Evolutionary conservation across 2,329 filamentous ascomycete species (phyloP), one percentile per base, ranked within the genome.

Genomic region (Sporothrix humicola): DNA sequence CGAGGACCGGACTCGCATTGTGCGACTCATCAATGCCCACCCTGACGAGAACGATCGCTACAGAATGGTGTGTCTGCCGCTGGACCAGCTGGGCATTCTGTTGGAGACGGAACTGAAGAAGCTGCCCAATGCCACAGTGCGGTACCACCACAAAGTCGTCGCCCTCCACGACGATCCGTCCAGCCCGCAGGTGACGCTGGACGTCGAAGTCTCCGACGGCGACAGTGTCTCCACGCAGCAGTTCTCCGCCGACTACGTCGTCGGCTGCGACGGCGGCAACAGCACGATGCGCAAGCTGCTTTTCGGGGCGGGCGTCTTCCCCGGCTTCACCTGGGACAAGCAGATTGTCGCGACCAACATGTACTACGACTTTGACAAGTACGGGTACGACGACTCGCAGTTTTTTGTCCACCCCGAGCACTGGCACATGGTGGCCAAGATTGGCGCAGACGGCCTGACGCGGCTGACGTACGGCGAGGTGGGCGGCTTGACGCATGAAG

Each of bases 271-370:
- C 77, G 85, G 85, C 7, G 83, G 81, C 2, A 81, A 81, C 52
- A 83, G 81, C 74, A 81, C 76, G 75, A 78, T 85, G 3, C 79
- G 85, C 37, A 83, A 82, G 74, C 81, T 82, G 0, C 75, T 89
- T 6, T 89, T 89, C 78, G 86, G 86, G 1, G 52, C 37, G 4
- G 80, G 84, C 17, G 84, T 86, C 23, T 90, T 87, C 74, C 88
- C 88, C 0, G 88, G 88, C 0, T 86, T 87, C 76, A 91, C 89
- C 0, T 87, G 88, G 83, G 84, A 89, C 72, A 83, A 84, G 75
- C 87, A 89, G 77, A 89, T 90, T 72, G 84, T 90, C 13, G 88
- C 88, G 61, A 90, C 88, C 8, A 90, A 91, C 87, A 86, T 88
- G n/a, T 90, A 90, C 78, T 89, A 90, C 74, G 86, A 89, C 76